Conservation (phyloP, 768 basidiomycete species). For the Polyporus arcularius region DNA sequence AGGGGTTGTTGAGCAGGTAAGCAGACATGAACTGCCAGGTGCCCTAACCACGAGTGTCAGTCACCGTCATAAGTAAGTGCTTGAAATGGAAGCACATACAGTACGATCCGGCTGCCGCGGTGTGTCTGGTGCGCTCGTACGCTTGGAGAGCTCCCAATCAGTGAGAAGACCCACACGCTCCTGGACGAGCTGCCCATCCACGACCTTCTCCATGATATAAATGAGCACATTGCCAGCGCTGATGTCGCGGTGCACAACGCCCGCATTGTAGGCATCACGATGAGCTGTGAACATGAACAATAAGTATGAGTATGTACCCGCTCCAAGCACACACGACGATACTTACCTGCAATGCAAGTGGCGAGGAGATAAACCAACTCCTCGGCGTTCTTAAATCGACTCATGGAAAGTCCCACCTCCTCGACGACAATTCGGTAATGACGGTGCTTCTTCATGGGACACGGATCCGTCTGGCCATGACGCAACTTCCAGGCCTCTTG, state of each 20-base stretch:
- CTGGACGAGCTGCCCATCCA: not conserved
- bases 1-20: not conserved
- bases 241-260: conserved; percentile 11
- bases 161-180: not conserved
- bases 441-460: conserved; percentile 5
- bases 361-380: not conserved
- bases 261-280: not conserved
- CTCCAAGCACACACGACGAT: too few species aligned
- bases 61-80: too few species aligned
- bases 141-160: conserved; percentile 14
- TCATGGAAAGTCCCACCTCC: conserved; percentile 1
- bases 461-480: not conserved
- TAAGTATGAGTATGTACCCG: too few species aligned
- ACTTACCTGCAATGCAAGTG: too few species aligned
- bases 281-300: not conserved
- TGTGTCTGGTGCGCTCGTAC: not conserved
- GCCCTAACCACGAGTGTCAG: not conserved
- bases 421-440: conserved; percentile 16
- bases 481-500: not conserved
- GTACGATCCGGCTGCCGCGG: conserved; percentile 9
- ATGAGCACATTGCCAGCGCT: conserved; percentile 13
- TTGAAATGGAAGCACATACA: not conserved
- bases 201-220: not conserved
- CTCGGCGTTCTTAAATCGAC: not conserved
- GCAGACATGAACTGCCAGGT: conserved; percentile 15